These are phyloP conservation scores for Solanum hybrid DNA, from an alignment of 305 asterid species.

Conservation along the genomic window DNA sequence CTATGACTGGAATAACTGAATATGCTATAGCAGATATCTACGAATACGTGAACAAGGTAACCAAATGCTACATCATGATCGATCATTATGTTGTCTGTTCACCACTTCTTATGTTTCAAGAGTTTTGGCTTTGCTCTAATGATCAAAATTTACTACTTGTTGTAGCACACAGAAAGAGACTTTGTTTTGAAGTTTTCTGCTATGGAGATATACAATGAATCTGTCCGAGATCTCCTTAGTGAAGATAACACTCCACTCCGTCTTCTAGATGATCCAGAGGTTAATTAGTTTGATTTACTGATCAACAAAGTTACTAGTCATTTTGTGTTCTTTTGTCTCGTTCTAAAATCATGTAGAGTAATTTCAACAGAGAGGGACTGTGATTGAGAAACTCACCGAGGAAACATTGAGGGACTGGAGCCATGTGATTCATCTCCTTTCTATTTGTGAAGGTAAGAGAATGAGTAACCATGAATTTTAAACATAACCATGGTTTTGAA, in stretches of 20 bases:
- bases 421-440: constrained; percentile 16
- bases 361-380: constrained; percentile 17
- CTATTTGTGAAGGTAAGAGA: constrained; percentile 15
- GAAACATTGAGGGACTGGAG: constrained; percentile 16
- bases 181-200: constrained; percentile 18
- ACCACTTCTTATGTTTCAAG: not conserved
- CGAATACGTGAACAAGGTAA: constrained; percentile 8
- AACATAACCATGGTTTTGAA: not conserved
- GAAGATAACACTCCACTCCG: constrained; percentile 12
- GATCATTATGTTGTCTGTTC: not conserved
- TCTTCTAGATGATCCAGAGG: constrained; percentile 21
- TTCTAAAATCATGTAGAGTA: not conserved
- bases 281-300: not conserved
- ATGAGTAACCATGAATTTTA: not conserved
- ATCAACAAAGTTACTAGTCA: not conserved
- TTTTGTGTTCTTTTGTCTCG: not conserved
- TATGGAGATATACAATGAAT: constrained; percentile 19
- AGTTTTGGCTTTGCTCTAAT: not conserved
- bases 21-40: constrained; percentile 17
- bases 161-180: constrained; percentile 13
- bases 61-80: not conserved
- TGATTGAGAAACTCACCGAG: constrained; percentile 16
- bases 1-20: constrained; percentile 19
- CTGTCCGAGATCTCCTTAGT: constrained; percentile 15
- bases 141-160: not conserved